These are phyloP conservation scores for Exophiala xenobiotica DNA, from an alignment of 2,329 filamentous ascomycete species.

Conservation along the genomic window DNA sequence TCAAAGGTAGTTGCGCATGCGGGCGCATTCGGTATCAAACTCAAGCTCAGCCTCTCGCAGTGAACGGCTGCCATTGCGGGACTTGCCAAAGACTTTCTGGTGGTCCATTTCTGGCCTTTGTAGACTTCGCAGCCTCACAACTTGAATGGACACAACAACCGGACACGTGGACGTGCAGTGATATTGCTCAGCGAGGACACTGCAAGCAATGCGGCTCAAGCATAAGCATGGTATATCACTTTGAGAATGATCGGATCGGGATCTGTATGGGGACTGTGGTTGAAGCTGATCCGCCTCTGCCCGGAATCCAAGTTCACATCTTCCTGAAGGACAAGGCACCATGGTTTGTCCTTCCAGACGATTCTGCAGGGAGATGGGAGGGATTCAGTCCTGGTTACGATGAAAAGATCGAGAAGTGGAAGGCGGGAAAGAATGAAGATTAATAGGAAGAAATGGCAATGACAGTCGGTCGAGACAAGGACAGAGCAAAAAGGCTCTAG, in stretches of 20 bases:
- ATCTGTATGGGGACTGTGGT: conserved; percentile 46
- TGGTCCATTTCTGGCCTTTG: conserved; percentile 47
- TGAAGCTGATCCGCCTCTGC: conserved; percentile 35
- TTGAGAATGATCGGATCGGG: conserved; percentile 33
- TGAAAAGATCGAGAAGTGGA: conserved; percentile 32
- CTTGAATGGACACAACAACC: conserved; percentile 39
- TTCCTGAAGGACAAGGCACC: conserved; percentile 44
- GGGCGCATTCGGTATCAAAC: conserved; percentile 24
- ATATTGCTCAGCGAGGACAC: conserved; percentile 44
- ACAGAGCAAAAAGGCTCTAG: too few species aligned
- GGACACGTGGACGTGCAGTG: conserved; percentile 36
- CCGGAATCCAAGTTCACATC: conserved; percentile 41
- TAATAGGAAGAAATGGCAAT: conserved; percentile 21
- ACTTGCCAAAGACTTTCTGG: conserved; percentile 52
- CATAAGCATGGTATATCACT: conserved; percentile 45
- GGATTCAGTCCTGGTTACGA: conserved; percentile 30
- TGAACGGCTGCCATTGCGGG: conserved; percentile 50
- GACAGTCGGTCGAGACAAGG: too few species aligned
- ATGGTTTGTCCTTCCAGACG: conserved; percentile 42
- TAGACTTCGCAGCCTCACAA: conserved; percentile 35
- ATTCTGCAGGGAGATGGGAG: conserved; percentile 35
- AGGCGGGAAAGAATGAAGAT: conserved; percentile 23
- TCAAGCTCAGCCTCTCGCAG: conserved; percentile 32
- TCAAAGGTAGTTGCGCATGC: conserved; percentile 28
- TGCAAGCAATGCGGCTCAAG: conserved; percentile 50